These are phyloP conservation scores for Nepenthes gracilis DNA, from an alignment of 148 eudicot species.

Conservation along the genomic window DNA sequence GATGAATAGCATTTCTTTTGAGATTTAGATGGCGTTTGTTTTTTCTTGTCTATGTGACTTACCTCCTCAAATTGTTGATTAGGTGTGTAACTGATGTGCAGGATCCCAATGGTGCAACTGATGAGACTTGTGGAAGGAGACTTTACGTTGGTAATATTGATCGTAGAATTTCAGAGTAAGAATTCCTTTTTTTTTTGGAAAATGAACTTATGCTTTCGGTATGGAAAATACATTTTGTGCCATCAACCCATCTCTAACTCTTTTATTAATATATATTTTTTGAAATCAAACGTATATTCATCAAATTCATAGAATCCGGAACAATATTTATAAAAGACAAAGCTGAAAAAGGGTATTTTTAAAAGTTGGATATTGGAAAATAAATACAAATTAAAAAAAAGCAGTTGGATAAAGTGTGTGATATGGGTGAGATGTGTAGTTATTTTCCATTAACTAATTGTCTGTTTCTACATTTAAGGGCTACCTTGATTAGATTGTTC, in stretches of 20 bases:
- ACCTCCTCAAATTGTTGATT: too few relatives aligned
- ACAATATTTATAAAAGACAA: not conserved
- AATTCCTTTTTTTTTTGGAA: not conserved
- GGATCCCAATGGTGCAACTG: slow-evolving; percentile 28
- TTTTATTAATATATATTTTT: too few relatives aligned
- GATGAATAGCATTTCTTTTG: too few relatives aligned
- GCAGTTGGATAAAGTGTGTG: not conserved
- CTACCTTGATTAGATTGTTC: slow-evolving; percentile 72
- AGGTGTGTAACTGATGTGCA: slow-evolving; percentile 13
- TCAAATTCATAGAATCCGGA: too few relatives aligned
- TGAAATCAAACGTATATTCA: too few relatives aligned
- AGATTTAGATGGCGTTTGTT: too few relatives aligned
- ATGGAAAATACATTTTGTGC: too few relatives aligned
- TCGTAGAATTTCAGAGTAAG: slow-evolving; percentile 81
- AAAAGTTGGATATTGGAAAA: too few relatives aligned
- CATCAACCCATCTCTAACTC: too few relatives aligned
- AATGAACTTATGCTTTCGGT: too few relatives aligned
- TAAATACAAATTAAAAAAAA: too few relatives aligned
- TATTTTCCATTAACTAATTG: not conserved
- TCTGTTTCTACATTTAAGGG: slow-evolving; percentile 24
- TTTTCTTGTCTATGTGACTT: too few relatives aligned
- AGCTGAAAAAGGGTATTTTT: not conserved
- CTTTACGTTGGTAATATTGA: slow-evolving; percentile 84
- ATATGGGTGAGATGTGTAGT: not conserved
- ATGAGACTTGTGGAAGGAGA: slow-evolving; percentile 52